These are phyloP conservation scores for Cordia subcordata DNA, from an alignment of 257 asterid genomes.

Conservation along the genomic window DNA sequence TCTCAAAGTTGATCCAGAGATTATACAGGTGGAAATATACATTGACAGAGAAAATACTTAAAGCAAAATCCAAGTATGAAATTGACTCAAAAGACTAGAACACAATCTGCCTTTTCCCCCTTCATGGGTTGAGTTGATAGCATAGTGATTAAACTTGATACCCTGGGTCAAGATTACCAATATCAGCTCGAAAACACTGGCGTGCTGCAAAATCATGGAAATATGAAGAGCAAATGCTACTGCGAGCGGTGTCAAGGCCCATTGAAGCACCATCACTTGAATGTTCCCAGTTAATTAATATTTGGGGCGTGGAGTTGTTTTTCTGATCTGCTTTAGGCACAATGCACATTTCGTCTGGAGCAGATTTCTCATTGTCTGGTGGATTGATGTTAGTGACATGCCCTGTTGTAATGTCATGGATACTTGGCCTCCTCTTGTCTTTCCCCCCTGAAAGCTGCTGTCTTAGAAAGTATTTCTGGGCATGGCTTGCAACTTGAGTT, in stretches of 20 bases:
- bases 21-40: background rate
- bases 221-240: slow-evolving; percentile 11
- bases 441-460: slow-evolving; percentile 55
- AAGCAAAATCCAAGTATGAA: background rate
- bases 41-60: too few species aligned
- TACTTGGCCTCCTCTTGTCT: slow-evolving; percentile 77
- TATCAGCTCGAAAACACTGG: slow-evolving; percentile 10
- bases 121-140: slow-evolving; percentile 17
- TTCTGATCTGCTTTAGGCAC: slow-evolving; percentile 19
- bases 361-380: slow-evolving; percentile 18
- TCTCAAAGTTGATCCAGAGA: background rate
- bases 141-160: slow-evolving; percentile 13
- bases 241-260: slow-evolving; percentile 25
- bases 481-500: slow-evolving; percentile 91
- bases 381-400: slow-evolving; percentile 20
- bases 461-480: slow-evolving; percentile 75
- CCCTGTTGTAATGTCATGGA: slow-evolving; percentile 67
- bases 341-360: slow-evolving; percentile 7
- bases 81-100: slow-evolving; percentile 5
- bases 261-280: slow-evolving; percentile 31
- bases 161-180: slow-evolving; percentile 12
- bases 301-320: slow-evolving; percentile 20
- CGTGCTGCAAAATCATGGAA: slow-evolving; percentile 6
- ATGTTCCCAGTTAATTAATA: slow-evolving; percentile 33
- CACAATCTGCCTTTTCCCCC: background rate